phyloP scores from a whole-genome alignment of 2,329 filamentous ascomycete genomes.

The Sordariomycetes sp. region DNA sequence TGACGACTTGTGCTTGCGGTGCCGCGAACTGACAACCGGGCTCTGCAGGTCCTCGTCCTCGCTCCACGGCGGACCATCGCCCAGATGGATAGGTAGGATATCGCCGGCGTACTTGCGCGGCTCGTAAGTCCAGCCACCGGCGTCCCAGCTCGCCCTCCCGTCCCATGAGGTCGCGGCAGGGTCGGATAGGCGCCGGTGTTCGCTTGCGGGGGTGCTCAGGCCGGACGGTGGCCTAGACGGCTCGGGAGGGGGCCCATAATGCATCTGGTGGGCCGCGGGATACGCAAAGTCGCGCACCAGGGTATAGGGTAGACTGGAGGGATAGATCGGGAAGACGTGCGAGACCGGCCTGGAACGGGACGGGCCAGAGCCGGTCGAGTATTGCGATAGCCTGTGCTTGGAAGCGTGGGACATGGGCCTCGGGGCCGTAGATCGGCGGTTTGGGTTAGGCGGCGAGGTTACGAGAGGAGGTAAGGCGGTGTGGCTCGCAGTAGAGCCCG shows the following conservation, averaged over 20 bases:
- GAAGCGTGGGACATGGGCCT: slow-evolving; percentile 64
- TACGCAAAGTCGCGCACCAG: slow-evolving; percentile 95
- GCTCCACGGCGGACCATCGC: slow-evolving; percentile 82
- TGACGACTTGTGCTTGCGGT: slow-evolving; percentile 73
- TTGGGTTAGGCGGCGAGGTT: slow-evolving; percentile 40
- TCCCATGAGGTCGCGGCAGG: slow-evolving; percentile 61
- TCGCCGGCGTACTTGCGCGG: slow-evolving; percentile 23
- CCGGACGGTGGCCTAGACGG: slow-evolving; percentile 57
- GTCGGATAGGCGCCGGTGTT: slow-evolving; percentile 71
- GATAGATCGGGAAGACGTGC: slow-evolving; percentile 70
- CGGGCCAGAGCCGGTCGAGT: slow-evolving; percentile 57
- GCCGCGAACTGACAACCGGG: slow-evolving; percentile 72
- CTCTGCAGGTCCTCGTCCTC: slow-evolving; percentile 93
- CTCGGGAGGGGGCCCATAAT: slow-evolving; percentile 84
- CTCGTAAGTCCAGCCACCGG: slow-evolving; percentile 25
- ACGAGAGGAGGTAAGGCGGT: slow-evolving; percentile 42
- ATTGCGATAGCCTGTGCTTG: slow-evolving; percentile 72
- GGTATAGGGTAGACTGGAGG: slow-evolving; percentile 78
- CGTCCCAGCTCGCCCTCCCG: slow-evolving; percentile 45
- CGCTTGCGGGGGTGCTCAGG: slow-evolving; percentile 73
- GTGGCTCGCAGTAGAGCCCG: slow-evolving; percentile 34
- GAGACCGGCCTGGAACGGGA: slow-evolving; percentile 67
- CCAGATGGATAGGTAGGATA: slow-evolving; percentile 71
- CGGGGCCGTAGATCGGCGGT: slow-evolving; percentile 46
- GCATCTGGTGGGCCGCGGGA: slow-evolving; percentile 65